phyloP scores from a whole-genome alignment of 2,329 filamentous ascomycete genomes.

The Stagonosporopsis tanaceti region DNA sequence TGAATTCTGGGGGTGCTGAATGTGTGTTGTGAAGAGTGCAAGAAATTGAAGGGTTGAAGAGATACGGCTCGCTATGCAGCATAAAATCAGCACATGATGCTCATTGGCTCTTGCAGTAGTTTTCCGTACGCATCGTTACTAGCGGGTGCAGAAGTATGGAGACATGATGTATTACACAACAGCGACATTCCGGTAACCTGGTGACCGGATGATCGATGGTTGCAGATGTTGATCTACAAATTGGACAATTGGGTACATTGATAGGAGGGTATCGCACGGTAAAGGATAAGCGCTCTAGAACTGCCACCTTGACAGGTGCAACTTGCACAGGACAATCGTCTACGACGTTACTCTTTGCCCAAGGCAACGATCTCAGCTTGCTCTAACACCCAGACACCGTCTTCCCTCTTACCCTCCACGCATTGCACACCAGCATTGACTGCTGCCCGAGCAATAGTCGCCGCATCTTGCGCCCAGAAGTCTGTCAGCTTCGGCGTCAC shows the following conservation, averaged over 20 bases:
- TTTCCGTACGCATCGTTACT: neutral
- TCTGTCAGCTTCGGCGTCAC: conserved; percentile 62
- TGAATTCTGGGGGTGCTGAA: neutral
- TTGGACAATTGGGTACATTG: neutral
- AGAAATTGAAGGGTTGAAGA: no score
- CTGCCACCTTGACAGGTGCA: neutral
- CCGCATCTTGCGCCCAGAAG: conserved; percentile 74
- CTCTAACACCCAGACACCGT: conserved; percentile 69
- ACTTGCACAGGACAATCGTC: neutral
- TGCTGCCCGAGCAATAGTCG: conserved; percentile 62
- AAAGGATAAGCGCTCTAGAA: neutral
- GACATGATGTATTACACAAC: neutral
- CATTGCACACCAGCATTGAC: conserved; percentile 19
- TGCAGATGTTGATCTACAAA: neutral
- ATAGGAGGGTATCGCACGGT: conserved; percentile 10
- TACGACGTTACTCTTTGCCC: conserved; percentile 55
- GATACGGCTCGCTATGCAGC: neutral
- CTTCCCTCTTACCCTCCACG: conserved; percentile 53
- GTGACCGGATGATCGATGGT: neutral
- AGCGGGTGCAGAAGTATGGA: neutral
- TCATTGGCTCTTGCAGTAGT: neutral
- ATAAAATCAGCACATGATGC: neutral
- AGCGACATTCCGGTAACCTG: conserved; percentile 1
- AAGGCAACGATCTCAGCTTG: conserved; percentile 70
- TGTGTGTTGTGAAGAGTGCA: neutral